Percentiles rank a stretch among this genome's conserved stretches.
Conservation (phyloP, 306 rosid species). For the Nissolia schottii region DNA sequence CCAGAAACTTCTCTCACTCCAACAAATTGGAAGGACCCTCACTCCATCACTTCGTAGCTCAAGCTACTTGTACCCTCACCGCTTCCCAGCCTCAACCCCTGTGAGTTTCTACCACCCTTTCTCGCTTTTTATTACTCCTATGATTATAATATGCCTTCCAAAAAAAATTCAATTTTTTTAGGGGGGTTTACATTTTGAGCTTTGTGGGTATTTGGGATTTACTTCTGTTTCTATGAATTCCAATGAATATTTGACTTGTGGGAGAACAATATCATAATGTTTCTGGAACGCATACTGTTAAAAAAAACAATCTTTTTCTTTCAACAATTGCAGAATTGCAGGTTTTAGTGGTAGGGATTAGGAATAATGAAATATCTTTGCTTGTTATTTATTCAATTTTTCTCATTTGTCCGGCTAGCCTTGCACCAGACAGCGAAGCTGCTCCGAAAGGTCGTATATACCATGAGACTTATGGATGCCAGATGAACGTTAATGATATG, state of each 20-base stretch:
- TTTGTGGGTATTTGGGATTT: neutral
- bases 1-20: conserved; percentile 41
- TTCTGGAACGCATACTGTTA: neutral
- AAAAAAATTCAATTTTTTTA: neutral
- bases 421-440: conserved; percentile 45
- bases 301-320: neutral
- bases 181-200: neutral
- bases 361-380: neutral
- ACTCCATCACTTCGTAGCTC: conserved; percentile 45
- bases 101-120: conserved; percentile 34
- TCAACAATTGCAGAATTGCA: neutral
- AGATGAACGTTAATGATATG: conserved; percentile 96
- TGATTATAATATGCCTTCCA: neutral
- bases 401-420: conserved; percentile 33
- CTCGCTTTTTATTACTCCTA: neutral
- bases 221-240: neutral
- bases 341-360: conserved; percentile 6
- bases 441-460: conserved; percentile 68
- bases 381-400: neutral
- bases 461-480: conserved; percentile 98
- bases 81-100: conserved; percentile 45
- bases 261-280: neutral
- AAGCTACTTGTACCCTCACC: conserved; percentile 51
- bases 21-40: conserved; percentile 33
- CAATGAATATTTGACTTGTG: neutral